Conservation (phyloP, 2,329 filamentous ascomycete species). For the Aspergillus fumigatus region DNA sequence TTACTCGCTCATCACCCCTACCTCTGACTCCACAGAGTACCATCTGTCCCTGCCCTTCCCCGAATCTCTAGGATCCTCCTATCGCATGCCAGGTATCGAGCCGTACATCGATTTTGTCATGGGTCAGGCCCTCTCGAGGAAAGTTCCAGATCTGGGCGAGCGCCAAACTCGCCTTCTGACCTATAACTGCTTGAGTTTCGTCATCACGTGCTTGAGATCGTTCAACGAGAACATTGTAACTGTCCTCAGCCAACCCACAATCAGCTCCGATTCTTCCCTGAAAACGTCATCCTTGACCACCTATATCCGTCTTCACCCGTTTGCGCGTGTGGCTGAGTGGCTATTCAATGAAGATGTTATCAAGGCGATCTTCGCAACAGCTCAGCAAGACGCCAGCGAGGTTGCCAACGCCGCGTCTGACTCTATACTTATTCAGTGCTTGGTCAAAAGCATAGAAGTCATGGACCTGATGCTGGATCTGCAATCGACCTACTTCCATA, state of each 20-base stretch:
- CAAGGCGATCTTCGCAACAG: slow-evolving; percentile 68
- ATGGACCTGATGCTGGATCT: slow-evolving; percentile 78
- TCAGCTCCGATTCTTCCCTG: slow-evolving; percentile 71
- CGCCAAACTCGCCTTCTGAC: slow-evolving; percentile 69
- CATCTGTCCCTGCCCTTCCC: slow-evolving; percentile 81
- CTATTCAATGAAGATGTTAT: slow-evolving; percentile 91
- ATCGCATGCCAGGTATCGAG: slow-evolving; percentile 80
- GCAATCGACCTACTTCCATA: slow-evolving; percentile 85
- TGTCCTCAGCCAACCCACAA: slow-evolving; percentile 72
- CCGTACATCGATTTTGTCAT: slow-evolving; percentile 89
- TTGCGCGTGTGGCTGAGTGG: slow-evolving; percentile 95
- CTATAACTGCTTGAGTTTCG: slow-evolving; percentile 79
- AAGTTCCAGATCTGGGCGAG: slow-evolving; percentile 62
- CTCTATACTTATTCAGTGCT: slow-evolving; percentile 74
- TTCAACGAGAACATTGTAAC: slow-evolving; percentile 95
- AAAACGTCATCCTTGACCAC: slow-evolving; percentile 67
- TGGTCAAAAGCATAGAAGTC: slow-evolving; percentile 76
- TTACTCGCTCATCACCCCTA: slow-evolving; percentile 64
- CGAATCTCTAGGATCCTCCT: slow-evolving; percentile 72
- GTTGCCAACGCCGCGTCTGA: slow-evolving; percentile 69
- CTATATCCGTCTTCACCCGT: slow-evolving; percentile 87
- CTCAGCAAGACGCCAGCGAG: slow-evolving; percentile 70
- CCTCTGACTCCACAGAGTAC: slow-evolving; percentile 44
- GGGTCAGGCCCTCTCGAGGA: slow-evolving; percentile 68
- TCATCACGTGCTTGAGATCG: slow-evolving; percentile 68